Base-by-base conservation (phyloP, 2,329 filamentous ascomycete species). In the Cordyceps sp. region DNA sequence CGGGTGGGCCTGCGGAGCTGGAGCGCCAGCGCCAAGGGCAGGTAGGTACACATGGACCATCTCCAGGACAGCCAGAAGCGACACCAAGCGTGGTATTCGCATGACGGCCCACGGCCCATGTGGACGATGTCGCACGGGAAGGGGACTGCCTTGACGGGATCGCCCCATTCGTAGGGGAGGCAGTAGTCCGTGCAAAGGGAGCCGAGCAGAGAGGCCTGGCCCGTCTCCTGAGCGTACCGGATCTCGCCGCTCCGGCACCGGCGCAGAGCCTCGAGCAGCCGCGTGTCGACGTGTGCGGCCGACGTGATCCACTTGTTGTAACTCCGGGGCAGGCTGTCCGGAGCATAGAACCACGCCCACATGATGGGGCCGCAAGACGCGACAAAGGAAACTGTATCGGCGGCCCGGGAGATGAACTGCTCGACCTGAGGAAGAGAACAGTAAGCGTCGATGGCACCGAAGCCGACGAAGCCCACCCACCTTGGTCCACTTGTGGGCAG, bases 321-420 rank as follows among this genome's bases (percentile, higher is more conserved):
- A 26, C 75, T 66, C 19, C 59, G 64, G 3, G 84, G 84, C 2
- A 93, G 64, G 15, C 70, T 65, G 23, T 70, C 62, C 0, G 83
- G 81, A 9, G 62, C 52, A 56, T 88, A 93, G 49, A 92, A 77
- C 80, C 81, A 93, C 14, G 81, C 69, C 78, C 81, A 88, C 84
- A 92, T 93, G 42, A 92, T 76, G 24, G 82, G 57, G 16, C 75
- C 78, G 25, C 70, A 74, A 15, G 80, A 85, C 22, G 66, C 52
- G 28, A 78, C 72, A 50, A 93, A 92, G 14, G 86, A 56, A 6
- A 68, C 55, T 4, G 80, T 69, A 46, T 88, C 78, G n/a, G 71
- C 44, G 26, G 55, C 42, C 6, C 39, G 45, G 22, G 57, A 56
- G 17, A 59, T 37, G 25, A 52, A 36, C 30, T 52, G 39, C 33